Evolutionary conservation across 768 basidiomycete species (phyloP), one percentile per base, ranked within the genome.

Genomic region (Macrocybe gigantea): DNA sequence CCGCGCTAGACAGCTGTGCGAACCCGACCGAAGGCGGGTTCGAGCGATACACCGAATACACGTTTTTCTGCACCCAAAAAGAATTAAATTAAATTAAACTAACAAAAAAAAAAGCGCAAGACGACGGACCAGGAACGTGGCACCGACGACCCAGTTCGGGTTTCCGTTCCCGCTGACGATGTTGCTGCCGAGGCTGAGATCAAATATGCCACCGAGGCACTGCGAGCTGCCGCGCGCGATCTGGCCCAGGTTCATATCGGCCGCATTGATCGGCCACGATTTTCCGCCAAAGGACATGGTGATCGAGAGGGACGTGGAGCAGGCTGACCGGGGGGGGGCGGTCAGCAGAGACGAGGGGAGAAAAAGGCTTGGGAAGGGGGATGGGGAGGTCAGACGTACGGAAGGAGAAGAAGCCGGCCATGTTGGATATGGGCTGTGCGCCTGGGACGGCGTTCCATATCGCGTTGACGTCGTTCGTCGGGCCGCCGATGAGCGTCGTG

Each of bases 401-500:
- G 74, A 82, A 92, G 7, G 75, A 65, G 58, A 74, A 99, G 72
- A 88, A 86, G n/a, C 94, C 95, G 37, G 68, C 54, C 56, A 67
- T 66, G 31, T 51, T 48, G 0, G 53, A 53, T 8, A 88, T 64
- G 0, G 74, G 54, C 14, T 58, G 49, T 1, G 86, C 68, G 15
- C 79, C 79, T 6, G 78, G 73, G 31, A 98, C 80, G 6, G 79
- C 73, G 1, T 60, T 61, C 73, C 82, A 97, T 45, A 98, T 72
- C 12, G 71, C 64, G 14, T 63, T 49, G 6, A 89, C 81, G 38
- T 80, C 76, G 1, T 53, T 61, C 0, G 79, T 64, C 0, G 96
- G 94, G 0, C 84, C 95, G 15, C 88, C 94, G 49, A 99, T 88
- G 48, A 98, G 77, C 2, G 93, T 95, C 0, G 95, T 97, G 22